These are phyloP conservation scores for Abrus precatorius DNA, from an alignment of 306 rosid genomes.

Conservation along the genomic window DNA sequence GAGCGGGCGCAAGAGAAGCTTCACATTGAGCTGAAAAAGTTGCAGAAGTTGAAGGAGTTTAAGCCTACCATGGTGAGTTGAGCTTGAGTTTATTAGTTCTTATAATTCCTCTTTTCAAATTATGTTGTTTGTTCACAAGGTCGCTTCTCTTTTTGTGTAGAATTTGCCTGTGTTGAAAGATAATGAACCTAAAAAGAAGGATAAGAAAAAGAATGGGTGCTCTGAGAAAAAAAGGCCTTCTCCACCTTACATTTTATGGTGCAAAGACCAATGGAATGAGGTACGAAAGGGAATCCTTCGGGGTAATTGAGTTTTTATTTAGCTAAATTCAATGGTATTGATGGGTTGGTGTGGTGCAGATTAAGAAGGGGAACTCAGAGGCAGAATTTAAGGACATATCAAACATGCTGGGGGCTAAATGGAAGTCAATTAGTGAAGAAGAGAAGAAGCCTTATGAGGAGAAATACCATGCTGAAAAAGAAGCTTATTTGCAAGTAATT, in stretches of 20 bases:
- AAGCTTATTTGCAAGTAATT: conserved; percentile 69
- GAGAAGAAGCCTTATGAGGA: conserved; percentile 92
- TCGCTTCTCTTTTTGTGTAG: conserved; percentile 45
- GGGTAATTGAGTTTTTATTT: neutral
- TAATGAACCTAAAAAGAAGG: conserved; percentile 70
- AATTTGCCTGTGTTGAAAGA: conserved; percentile 68
- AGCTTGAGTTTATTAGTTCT: neutral
- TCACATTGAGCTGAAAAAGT: conserved; percentile 76
- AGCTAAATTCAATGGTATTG: neutral
- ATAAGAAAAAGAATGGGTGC: conserved; percentile 68
- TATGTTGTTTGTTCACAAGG: neutral
- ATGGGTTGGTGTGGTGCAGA: conserved; percentile 52
- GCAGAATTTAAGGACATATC: conserved; percentile 88
- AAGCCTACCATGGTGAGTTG: conserved; percentile 80
- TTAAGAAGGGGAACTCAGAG: conserved; percentile 81
- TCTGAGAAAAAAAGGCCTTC: conserved; percentile 81
- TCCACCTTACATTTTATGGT: conserved; percentile 84
- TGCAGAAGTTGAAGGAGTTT: conserved; percentile 90
- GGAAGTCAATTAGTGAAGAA: conserved; percentile 77
- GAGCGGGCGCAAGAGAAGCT: conserved; percentile 76
- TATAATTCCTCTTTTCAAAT: neutral
- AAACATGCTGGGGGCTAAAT: conserved; percentile 80
- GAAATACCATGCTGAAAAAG: conserved; percentile 77
- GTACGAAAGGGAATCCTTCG: conserved; percentile 43
- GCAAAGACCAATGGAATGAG: conserved; percentile 91